Evolutionary conservation across 164 flowering plant species (phyloP).

Genomic region (Buxus sempervirens): DNA sequence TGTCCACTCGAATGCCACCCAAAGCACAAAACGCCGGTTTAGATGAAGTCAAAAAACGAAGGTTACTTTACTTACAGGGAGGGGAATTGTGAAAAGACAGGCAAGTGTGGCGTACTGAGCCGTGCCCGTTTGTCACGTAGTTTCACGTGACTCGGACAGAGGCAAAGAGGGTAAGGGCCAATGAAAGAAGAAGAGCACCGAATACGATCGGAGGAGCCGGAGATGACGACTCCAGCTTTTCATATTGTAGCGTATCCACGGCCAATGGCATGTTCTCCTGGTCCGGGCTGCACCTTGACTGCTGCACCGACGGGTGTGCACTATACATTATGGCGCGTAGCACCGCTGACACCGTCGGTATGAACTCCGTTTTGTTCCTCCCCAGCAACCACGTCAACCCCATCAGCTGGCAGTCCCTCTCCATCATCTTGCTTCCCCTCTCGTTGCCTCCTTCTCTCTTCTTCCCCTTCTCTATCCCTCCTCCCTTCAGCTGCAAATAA

Average conservation of each 20-base stretch:
- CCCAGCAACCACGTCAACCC: conserved; percentile 96
- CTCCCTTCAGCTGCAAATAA: conserved; percentile 46
- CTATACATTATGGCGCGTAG: conserved; percentile 92
- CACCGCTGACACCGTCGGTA: conserved; percentile 99
- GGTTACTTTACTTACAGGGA: too few relatives aligned
- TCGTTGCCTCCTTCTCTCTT: conserved; percentile 32
- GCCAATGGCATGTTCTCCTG: conserved; percentile 99
- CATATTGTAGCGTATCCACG: conserved; percentile 87
- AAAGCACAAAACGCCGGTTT: too few relatives aligned
- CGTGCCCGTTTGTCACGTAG: too few relatives aligned
- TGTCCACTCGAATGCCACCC: too few relatives aligned
- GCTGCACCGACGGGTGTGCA: conserved; percentile 63
- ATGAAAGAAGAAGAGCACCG: too few relatives aligned
- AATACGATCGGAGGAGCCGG: too few relatives aligned
- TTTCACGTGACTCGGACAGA: too few relatives aligned
- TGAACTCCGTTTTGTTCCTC: conserved; percentile 85
- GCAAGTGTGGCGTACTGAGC: too few relatives aligned
- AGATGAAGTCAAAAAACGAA: too few relatives aligned
- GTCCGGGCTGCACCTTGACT: conserved; percentile 82
- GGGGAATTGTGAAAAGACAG: too few relatives aligned
- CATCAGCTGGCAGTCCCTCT: conserved; percentile 88
- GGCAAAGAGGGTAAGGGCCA: too few relatives aligned
- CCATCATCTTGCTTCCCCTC: conserved; percentile 72
- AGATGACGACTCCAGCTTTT: conserved; percentile 15
- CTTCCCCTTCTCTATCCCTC: conserved; percentile 38